Evolutionary conservation across 2,329 filamentous ascomycete species (phyloP), one percentile per base, ranked within the genome.

Genomic region (Scortechinia acanthostroma): DNA sequence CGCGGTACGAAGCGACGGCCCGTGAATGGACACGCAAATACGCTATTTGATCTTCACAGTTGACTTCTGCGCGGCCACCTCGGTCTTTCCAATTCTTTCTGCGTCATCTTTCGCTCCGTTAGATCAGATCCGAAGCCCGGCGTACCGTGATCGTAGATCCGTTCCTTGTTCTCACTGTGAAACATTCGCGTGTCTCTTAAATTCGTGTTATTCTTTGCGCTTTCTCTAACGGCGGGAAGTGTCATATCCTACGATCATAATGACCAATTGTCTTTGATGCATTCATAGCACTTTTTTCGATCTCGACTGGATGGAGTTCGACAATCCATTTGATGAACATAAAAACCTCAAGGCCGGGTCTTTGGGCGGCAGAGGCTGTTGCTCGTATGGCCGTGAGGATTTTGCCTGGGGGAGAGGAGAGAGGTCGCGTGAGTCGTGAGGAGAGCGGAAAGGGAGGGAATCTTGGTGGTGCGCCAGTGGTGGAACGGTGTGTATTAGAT

Each of bases 21-120:
- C 79, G 91, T 58, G 93, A 98, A 74, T 98, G 93, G 93, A 98
- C 93, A 59, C 83, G 91, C 68, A 98, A 98, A 79, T 97, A 97
- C 66, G 93, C 93, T 63, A 93, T 97, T 69, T 97, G 35, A 40
- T 40, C 17, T 10, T 82, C 49, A 37, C 44, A 43, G 6, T 23
- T 10, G 17, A 40, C 6, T 40, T 19, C 35, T 40, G n/a, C n/a
- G n/a, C n/a, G n/a, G n/a, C n/a, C n/a, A n/a, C n/a, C n/a, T n/a
- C n/a, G n/a, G n/a, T n/a, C 35, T 40, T 40, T 17, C 20, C 35
- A 10, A 40, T 19, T 17, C 13, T 6, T 6, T 40, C 35, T 40
- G 17, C 35, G 17, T 40, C 35, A 10, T 40, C 35, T 40, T 40
- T 40, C 10, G 10, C 17, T 19, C 35, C 35, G 35, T 10, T 40